These are phyloP conservation scores for Claviceps purpurea DNA, from an alignment of 2,329 filamentous ascomycete genomes.

Conservation along the genomic window DNA sequence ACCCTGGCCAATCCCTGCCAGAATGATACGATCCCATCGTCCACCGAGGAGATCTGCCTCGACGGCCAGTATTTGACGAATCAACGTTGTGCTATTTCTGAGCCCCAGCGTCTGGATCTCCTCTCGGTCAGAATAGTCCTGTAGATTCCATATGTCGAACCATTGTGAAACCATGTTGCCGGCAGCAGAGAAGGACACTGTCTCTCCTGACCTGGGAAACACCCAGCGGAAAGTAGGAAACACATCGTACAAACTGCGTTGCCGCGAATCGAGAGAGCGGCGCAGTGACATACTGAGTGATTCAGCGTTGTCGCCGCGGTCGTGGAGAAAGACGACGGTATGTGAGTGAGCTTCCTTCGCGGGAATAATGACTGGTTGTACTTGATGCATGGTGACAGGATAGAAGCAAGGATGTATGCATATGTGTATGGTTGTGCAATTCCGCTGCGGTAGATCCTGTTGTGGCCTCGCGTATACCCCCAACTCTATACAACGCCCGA, in stretches of 20 bases:
- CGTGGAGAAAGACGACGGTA: constrained; percentile 32
- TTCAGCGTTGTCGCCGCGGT: constrained; percentile 26
- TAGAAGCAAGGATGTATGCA: not conserved
- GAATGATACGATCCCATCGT: constrained; percentile 24
- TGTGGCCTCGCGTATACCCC: not conserved
- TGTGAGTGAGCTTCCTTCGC: constrained; percentile 19
- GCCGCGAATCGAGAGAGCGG: constrained; percentile 17
- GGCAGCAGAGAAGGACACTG: constrained; percentile 13
- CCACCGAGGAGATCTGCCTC: constrained; percentile 25
- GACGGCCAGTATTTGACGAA: constrained; percentile 18
- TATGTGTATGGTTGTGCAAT: too few species aligned
- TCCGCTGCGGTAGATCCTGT: not conserved
- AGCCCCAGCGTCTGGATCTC: constrained; percentile 29
- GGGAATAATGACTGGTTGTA: not conserved
- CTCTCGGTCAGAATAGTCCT: constrained; percentile 26
- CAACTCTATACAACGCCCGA: too few species aligned
- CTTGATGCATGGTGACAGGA: not conserved
- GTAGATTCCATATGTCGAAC: constrained; percentile 36
- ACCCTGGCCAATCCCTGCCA: constrained; percentile 34
- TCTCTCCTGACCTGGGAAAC: constrained; percentile 29
- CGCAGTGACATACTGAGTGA: constrained; percentile 19
- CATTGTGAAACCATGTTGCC: constrained; percentile 25
- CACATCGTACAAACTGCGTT: constrained; percentile 21
- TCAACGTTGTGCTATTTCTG: constrained; percentile 19
- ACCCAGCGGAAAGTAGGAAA: constrained; percentile 36